These are phyloP conservation scores for Phytophthora multivora DNA, from an alignment of 352 stramenopile species.

Conservation along the genomic window DNA sequence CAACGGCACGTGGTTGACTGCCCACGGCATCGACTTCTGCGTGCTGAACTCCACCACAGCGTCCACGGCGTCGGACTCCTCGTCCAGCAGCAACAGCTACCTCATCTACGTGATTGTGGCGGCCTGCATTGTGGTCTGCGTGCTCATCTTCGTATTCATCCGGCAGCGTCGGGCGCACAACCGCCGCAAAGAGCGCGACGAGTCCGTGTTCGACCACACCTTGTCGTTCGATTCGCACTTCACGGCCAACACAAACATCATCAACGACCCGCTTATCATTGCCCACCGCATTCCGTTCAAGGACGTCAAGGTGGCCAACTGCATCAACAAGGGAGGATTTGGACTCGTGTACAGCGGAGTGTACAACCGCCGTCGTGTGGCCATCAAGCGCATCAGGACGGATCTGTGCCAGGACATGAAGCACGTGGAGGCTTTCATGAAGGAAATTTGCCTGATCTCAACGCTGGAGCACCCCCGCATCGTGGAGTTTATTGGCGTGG, in stretches of 20 bases:
- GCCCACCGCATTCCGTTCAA: slow-evolving; percentile 67
- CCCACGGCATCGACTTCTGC: slow-evolving; percentile 46
- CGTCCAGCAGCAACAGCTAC: slow-evolving; percentile 44
- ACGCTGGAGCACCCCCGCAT: slow-evolving; percentile 63
- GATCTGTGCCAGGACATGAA: slow-evolving; percentile 57
- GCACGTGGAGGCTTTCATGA: slow-evolving; percentile 65
- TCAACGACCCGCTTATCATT: slow-evolving; percentile 70
- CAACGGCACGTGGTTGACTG: slow-evolving; percentile 44
- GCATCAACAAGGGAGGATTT: slow-evolving; percentile 68
- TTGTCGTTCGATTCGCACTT: slow-evolving; percentile 64
- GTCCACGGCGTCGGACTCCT: slow-evolving; percentile 22
- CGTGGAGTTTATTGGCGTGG: slow-evolving; percentile 70
- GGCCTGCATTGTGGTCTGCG: slow-evolving; percentile 47
- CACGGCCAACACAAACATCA: slow-evolving; percentile 53
- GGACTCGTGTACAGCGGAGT: slow-evolving; percentile 66
- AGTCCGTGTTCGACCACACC: slow-evolving; percentile 58
- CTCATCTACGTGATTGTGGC: slow-evolving; percentile 48
- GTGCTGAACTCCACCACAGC: slow-evolving; percentile 34
- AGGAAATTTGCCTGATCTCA: slow-evolving; percentile 70
- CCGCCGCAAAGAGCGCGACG: slow-evolving; percentile 42
- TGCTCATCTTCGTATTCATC: slow-evolving; percentile 55
- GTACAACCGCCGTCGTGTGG: slow-evolving; percentile 62
- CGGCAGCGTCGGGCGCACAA: slow-evolving; percentile 42
- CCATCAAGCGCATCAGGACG: slow-evolving; percentile 68
- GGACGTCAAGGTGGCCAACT: slow-evolving; percentile 60